Evolutionary conservation across 768 basidiomycete species (phyloP), one percentile per base, ranked within the genome.

Genomic region (Rossbeevera mucosa): DNA sequence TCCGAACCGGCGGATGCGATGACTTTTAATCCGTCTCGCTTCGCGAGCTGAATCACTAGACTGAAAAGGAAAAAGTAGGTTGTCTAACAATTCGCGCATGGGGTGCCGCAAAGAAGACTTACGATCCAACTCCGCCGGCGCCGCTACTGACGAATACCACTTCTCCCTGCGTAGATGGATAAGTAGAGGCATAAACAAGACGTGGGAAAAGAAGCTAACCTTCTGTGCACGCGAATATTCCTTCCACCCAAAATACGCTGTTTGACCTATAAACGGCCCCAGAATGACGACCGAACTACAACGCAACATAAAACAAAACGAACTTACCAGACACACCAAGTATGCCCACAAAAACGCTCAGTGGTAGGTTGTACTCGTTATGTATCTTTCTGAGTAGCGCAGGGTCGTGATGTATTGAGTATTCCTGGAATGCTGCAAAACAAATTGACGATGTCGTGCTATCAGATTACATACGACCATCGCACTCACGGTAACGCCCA

Each of bases 1-100:
- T 88, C 84, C 0, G 80, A 79, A 2, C 88, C 85, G 0, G 85
- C 82, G 0, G 82, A 85, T 0, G 79, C 83, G 45, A 91, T 85
- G 33, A 89, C 87, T 58, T 82, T 85, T 21, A 76, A 61, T 3
- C 79, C 79, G n/a, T 78, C 74, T 0, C 59, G 56, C 47, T 81
- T 80, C 0, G 80, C 78, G 5, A 80, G 62, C 51, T 81, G 80
- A 42, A 79, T 74, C 18, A 80, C 76, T 12, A 80, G 42, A 1
- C 77, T 79, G 31, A 13, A 9, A 13, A 14, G 22, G 31, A 13
- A 9, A 13, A 14, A 25, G 38, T 1, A 6, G 25, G 2, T 2
- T 16, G 12, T 62, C 24, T 45, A 24, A 2, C 6, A 5, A 13
- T 25, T 44, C 41, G 5, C 13, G n/a, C 18, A n/a, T 14, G 9